Conservation (phyloP, 805 yeast species). For the Cyberlindnera galapagoensis region DNA sequence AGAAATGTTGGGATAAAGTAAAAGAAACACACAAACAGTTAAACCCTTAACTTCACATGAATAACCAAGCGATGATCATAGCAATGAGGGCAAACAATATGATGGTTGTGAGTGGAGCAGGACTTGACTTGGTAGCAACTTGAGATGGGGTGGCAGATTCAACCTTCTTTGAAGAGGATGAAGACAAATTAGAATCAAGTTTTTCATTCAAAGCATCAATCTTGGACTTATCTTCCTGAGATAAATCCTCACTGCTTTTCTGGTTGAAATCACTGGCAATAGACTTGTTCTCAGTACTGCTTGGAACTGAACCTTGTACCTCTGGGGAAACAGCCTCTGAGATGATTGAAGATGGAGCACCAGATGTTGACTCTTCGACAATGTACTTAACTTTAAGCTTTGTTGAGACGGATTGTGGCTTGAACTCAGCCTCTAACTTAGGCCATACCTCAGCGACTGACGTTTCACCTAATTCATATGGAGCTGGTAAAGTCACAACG, state of each 20-base stretch:
- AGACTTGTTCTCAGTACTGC: too few relatives aligned
- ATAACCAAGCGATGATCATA: constrained; percentile 63
- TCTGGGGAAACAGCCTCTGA: constrained; percentile 13
- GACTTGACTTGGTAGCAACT: constrained; percentile 32
- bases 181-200: constrained; percentile 31
- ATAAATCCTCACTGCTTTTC: constrained; percentile 25
- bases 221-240: constrained; percentile 32
- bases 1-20: too few relatives aligned
- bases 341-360: constrained; percentile 9
- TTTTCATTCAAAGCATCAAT: constrained; percentile 38
- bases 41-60: too few relatives aligned
- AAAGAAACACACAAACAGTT: too few relatives aligned
- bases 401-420: constrained; percentile 50
- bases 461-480: constrained; percentile 46
- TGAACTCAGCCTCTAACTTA: constrained; percentile 54
- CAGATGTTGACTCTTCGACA: constrained; percentile 13
- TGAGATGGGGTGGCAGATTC: constrained; percentile 16
- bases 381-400: constrained; percentile 60
- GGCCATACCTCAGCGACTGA: constrained; percentile 70
- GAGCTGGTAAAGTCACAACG: constrained; percentile 78
- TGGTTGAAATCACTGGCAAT: constrained; percentile 5
- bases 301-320: constrained; percentile 3
- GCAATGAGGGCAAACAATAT: constrained; percentile 48
- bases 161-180: constrained; percentile 13
- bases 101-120: constrained; percentile 48